Evolutionary conservation across 768 basidiomycete species (phyloP).

Genomic region (Kwoniella dejecticola): DNA sequence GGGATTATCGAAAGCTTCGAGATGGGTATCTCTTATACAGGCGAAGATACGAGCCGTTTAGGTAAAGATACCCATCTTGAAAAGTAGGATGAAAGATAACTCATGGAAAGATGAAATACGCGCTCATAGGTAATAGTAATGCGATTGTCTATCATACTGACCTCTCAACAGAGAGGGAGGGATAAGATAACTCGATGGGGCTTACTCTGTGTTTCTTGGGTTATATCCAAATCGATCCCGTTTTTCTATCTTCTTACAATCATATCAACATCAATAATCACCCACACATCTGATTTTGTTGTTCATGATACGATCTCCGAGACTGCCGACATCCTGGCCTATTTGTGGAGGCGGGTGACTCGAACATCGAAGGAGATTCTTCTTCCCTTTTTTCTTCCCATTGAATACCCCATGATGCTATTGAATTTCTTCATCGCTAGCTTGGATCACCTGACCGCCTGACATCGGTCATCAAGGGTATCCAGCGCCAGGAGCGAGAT

Average conservation of each 20-base stretch:
- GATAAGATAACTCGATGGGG: slow-evolving; percentile 53
- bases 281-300: slow-evolving; percentile 22
- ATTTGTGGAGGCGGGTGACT: too few species aligned
- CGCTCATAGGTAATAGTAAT: slow-evolving; percentile 52
- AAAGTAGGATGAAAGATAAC: not conserved
- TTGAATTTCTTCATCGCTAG: slow-evolving; percentile 55
- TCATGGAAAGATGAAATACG: slow-evolving; percentile 27
- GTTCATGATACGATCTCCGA: not conserved
- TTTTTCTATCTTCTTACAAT: slow-evolving; percentile 17
- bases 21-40: slow-evolving; percentile 4
- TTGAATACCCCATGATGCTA: slow-evolving; percentile 45
- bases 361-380: too few species aligned
- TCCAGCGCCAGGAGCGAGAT: slow-evolving; percentile 44
- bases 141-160: slow-evolving; percentile 35
- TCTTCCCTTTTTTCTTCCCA: too few species aligned
- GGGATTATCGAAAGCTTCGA: not conserved
- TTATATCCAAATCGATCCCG: not conserved
- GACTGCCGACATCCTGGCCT: not conserved
- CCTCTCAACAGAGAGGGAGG: slow-evolving; percentile 1
- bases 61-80: not conserved
- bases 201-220: slow-evolving; percentile 53
- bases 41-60: slow-evolving; percentile 45
- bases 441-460: slow-evolving; percentile 35
- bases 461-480: slow-evolving; percentile 37
- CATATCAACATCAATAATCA: slow-evolving; percentile 5